phyloP scores from a whole-genome alignment of 306 rosid species.

The Corylus heterophylla region DNA sequence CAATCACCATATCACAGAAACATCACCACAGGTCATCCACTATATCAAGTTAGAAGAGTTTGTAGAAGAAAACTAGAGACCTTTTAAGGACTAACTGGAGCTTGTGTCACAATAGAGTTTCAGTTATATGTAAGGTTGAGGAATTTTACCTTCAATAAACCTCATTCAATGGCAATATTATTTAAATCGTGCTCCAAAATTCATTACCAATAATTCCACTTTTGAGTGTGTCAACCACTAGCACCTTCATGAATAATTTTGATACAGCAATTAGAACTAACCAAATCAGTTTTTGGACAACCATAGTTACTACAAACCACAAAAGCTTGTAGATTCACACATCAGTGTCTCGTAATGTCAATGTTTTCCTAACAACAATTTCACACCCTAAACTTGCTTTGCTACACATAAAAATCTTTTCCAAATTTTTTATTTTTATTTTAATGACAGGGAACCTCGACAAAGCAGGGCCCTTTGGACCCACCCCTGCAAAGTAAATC shows the following conservation, averaged over 20 bases:
- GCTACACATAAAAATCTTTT: neutral
- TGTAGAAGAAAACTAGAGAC: neutral
- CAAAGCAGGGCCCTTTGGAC: no score
- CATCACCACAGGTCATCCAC: neutral
- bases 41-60: neutral
- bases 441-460: no score
- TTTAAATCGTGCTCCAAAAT: neutral
- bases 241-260: neutral
- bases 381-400: neutral
- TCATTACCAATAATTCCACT: constrained; percentile 16
- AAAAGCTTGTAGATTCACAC: neutral
- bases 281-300: neutral
- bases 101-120: neutral
- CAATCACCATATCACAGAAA: neutral
- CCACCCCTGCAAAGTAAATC: no score
- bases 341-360: neutral
- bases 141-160: neutral
- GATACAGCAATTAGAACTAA: neutral
- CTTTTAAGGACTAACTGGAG: neutral
- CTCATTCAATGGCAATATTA: neutral
- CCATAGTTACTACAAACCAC: neutral
- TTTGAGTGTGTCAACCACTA: neutral
- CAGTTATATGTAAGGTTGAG: neutral
- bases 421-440: neutral
- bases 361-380: constrained; percentile 2